Conservation (phyloP, 106 monocot genomes). For the Vanilla planifolia region DNA sequence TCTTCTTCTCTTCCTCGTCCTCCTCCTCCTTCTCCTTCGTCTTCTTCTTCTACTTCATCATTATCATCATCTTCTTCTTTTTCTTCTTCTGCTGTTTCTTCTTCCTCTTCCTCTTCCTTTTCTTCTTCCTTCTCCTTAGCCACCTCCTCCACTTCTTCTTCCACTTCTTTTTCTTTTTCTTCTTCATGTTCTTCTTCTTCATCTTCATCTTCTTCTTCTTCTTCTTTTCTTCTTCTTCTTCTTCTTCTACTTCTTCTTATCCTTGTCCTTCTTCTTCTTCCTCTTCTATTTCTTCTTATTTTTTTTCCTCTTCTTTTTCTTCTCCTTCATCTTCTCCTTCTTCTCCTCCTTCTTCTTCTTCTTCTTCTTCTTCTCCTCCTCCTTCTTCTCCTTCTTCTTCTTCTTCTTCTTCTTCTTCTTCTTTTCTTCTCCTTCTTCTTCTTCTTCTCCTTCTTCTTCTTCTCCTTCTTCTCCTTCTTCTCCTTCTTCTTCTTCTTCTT, state of each 20-base stretch:
- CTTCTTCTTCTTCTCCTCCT: neutral
- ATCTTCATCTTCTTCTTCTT: neutral
- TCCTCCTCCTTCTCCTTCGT: neutral
- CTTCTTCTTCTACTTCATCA: too few relatives aligned
- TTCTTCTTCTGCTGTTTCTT: too few relatives aligned
- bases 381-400: neutral
- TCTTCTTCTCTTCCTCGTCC: neutral
- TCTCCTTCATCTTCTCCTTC: too few relatives aligned
- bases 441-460: neutral
- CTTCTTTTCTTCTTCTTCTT: neutral
- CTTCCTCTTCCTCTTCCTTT: neutral
- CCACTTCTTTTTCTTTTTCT: too few relatives aligned
- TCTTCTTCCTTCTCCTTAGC: too few relatives aligned
- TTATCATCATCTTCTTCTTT: too few relatives aligned
- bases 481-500: too few relatives aligned
- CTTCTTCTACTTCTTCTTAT: too few relatives aligned
- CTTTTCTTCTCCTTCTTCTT: neutral
- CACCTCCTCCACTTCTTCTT: too few relatives aligned
- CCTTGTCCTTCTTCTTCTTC: neutral
- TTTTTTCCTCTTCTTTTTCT: too few relatives aligned
- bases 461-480: too few relatives aligned
- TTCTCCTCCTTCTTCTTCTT: neutral
- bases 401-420: neutral
- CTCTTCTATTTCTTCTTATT: neutral
- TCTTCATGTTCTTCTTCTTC: neutral